Base-by-base conservation (phyloP, 2,329 filamentous ascomycete species). In the Ascosphaera aggregata region DNA sequence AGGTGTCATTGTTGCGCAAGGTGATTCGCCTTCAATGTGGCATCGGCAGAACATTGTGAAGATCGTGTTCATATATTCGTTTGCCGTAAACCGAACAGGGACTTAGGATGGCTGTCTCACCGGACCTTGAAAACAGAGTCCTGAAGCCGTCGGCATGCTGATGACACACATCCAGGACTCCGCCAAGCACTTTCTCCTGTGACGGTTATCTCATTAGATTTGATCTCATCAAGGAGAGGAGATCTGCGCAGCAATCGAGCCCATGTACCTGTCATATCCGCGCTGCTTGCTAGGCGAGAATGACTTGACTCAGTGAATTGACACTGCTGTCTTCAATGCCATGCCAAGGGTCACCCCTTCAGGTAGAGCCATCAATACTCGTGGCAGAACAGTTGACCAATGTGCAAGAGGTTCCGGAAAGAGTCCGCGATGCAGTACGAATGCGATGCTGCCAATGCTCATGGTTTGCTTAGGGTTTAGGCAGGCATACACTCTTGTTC, bases 351-450 rank as follows among this genome's bases (percentile, higher is more conserved):
- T 62, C 43, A 47, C 69, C 19, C 62, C 61, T 15, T 57, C 60
- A 1, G 64, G 59, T 72, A 67, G 67, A 58, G 59, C 18, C 66
- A 65, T 46, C 65, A 71, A 47, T 72, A 72, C 44, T 58, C 71
- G 40, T 53, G 58, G 2, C 58, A 69, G 45, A 59, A 62, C 0
- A 72, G 71, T 43, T 65, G 69, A 45, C 65, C 66, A 2, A 62
- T 59, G 47, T 56, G 62, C 5, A 51, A 58, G 37, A 56, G 58
- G 15, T 51, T 68, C 15, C 49, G 53, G 5, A 48, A 41, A 34
- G 22, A 27, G 13, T 27, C 13, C 13, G 22, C 22, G 7, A 7
- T 27, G 22, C 13, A 13, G 22, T 27, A 27, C 22, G 22, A 27
- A 7, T 27, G 22, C 22, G 22, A 13, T 27, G 7, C 7, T 27